A percentile compares a stretch with the other conserved stretches of the same genome.
Conservation (phyloP, 768 basidiomycete species). For the Cantharellus anzutake region DNA sequence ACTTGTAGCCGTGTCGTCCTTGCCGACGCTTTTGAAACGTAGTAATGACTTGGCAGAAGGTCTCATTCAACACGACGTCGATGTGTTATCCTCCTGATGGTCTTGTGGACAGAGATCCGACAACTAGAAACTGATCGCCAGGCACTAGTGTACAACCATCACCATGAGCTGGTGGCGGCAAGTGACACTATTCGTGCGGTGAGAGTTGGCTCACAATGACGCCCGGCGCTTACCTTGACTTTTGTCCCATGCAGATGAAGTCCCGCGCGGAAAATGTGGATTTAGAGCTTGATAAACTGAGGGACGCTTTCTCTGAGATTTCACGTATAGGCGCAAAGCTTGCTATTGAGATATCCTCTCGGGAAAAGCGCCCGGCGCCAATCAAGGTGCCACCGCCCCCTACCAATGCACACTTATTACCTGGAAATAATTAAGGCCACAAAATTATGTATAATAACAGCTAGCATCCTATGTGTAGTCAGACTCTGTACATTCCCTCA, state of each 20-base stretch:
- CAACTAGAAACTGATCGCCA: constrained; percentile 77
- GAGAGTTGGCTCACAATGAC: constrained; percentile 12
- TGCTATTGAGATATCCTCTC: constrained; percentile 1
- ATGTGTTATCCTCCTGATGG: constrained; percentile 5
- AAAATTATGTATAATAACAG: neutral
- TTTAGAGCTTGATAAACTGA: constrained; percentile 61
- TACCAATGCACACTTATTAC: neutral
- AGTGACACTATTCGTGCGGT: constrained; percentile 82
- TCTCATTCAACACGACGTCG: constrained; percentile 11
- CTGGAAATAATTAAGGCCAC: neutral
- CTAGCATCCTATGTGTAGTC: neutral
- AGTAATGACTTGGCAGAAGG: constrained; percentile 71
- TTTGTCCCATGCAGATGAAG: constrained; percentile 44
- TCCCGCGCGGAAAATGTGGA: constrained; percentile 71
- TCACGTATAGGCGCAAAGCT: constrained; percentile 50
- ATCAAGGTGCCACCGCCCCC: neutral
- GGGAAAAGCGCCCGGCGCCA: neutral
- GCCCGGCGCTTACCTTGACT: neutral
- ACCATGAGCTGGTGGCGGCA: constrained; percentile 86
- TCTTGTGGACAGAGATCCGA: constrained; percentile 46
- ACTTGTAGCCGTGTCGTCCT: constrained; percentile 60
- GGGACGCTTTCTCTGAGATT: constrained; percentile 70
- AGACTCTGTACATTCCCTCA: neutral
- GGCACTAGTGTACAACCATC: constrained; percentile 85
- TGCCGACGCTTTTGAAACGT: constrained; percentile 50